These are phyloP conservation scores for Boletus semigastroideus DNA, from an alignment of 1,284 basidiomycete genomes.

Conservation along the genomic window DNA sequence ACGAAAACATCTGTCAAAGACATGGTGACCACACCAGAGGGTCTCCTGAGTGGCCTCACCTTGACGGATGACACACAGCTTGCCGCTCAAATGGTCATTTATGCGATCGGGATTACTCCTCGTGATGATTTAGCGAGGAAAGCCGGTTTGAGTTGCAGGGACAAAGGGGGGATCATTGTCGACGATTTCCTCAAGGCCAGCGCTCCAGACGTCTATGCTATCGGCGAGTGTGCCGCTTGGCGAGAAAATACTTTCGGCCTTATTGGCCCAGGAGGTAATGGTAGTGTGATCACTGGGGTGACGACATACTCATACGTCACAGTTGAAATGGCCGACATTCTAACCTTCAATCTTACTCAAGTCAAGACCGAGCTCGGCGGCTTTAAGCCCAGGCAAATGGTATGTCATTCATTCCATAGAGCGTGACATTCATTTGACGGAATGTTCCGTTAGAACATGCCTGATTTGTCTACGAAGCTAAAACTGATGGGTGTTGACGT, in stretches of 20 bases:
- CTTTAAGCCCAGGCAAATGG: slow-evolving; percentile 53
- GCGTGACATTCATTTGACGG: slow-evolving; percentile 32
- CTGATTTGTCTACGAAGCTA: slow-evolving; percentile 62
- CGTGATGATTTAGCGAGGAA: slow-evolving; percentile 64
- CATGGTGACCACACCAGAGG: slow-evolving; percentile 38
- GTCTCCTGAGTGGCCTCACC: slow-evolving; percentile 48
- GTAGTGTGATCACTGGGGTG: too few relatives aligned
- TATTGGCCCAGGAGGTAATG: slow-evolving; percentile 60
- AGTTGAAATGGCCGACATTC: slow-evolving; percentile 75
- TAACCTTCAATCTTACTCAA: slow-evolving; percentile 72
- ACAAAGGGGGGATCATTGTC: slow-evolving; percentile 59
- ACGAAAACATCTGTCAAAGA: slow-evolving; percentile 50
- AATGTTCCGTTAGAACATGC: slow-evolving; percentile 40
- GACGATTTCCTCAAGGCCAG: slow-evolving; percentile 59
- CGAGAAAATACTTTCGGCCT: slow-evolving; percentile 66
- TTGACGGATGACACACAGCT: slow-evolving; percentile 46
- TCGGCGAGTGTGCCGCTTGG: slow-evolving; percentile 78
- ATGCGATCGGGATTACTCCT: slow-evolving; percentile 68
- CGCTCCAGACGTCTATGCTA: slow-evolving; percentile 62
- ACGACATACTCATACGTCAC: background rate
- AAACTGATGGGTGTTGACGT: slow-evolving; percentile 78
- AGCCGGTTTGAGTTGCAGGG: slow-evolving; percentile 49
- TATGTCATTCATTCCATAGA: slow-evolving; percentile 31
- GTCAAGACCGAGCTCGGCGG: slow-evolving; percentile 42
- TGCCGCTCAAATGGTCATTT: slow-evolving; percentile 55